Evolutionary conservation across 2,329 filamentous ascomycete genomes (phyloP).

Genomic region (Pseudohalonectria lignicola): DNA sequence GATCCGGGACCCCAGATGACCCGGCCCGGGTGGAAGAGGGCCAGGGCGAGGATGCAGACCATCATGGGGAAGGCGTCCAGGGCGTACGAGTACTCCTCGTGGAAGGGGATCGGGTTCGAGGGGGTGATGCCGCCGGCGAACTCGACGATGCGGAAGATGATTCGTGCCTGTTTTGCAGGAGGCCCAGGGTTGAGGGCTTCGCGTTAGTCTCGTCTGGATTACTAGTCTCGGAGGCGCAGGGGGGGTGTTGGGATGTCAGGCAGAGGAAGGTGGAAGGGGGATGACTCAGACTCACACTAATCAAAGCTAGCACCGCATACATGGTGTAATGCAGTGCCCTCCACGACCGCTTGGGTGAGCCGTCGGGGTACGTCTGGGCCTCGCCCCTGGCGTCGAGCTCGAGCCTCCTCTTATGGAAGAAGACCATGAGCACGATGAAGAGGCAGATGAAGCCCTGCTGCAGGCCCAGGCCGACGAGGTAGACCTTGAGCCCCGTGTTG

Average conservation of each 20-base stretch:
- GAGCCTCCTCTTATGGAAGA: constrained; percentile 20
- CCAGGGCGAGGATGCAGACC: constrained; percentile 28
- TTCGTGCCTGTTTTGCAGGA: constrained; percentile 34
- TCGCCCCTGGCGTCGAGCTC: constrained; percentile 6
- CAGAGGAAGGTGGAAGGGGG: no score
- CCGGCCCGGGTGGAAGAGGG: constrained; percentile 32
- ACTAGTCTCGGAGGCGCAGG: no score
- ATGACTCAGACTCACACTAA: constrained; percentile 21
- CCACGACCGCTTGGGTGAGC: constrained; percentile 15
- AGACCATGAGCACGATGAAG: constrained; percentile 22
- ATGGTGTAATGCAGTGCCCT: constrained; percentile 21
- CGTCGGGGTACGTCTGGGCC: constrained; percentile 8
- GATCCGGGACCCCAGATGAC: constrained; percentile 31
- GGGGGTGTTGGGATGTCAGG: constrained; percentile 4
- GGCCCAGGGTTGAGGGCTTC: no score
- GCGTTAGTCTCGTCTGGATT: no score
- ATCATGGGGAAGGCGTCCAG: constrained; percentile 46
- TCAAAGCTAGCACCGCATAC: constrained; percentile 20
- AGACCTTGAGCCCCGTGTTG: constrained; percentile 16
- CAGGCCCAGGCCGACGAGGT: constrained; percentile 24
- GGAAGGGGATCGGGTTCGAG: constrained; percentile 30
- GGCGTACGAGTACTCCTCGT: constrained; percentile 39
- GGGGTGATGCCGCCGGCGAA: constrained; percentile 33
- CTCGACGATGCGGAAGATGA: constrained; percentile 49
- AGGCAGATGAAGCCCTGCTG: constrained; percentile 25